phyloP scores from a whole-genome alignment of 116 monocot genomes.

The Trichopus zeylanicus region DNA sequence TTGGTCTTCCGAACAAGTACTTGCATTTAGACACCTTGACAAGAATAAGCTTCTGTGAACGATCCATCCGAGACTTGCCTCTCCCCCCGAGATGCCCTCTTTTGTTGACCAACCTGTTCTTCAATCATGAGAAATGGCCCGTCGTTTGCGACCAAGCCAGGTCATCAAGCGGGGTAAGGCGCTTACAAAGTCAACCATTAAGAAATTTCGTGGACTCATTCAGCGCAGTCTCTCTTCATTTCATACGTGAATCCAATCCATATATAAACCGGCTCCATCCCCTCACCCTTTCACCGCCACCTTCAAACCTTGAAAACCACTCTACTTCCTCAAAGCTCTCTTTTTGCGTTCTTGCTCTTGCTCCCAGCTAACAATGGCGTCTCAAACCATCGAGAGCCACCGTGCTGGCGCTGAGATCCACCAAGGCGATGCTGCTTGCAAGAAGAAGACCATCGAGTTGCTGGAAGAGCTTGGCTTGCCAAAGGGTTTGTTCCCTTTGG shows the following conservation, averaged over 20 bases:
- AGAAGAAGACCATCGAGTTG: slow-evolving; percentile 12
- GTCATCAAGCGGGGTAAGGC: too few species aligned
- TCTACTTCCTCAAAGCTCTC: background rate
- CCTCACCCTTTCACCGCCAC: background rate
- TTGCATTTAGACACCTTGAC: background rate
- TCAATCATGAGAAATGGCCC: background rate
- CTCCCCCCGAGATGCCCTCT: background rate
- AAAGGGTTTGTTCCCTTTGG: slow-evolving; percentile 28
- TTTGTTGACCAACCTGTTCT: background rate
- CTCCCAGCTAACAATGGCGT: slow-evolving; percentile 11
- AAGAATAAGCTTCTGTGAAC: background rate
- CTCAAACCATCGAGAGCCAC: slow-evolving; percentile 18
- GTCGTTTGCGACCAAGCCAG: too few species aligned
- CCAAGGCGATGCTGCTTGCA: slow-evolving; percentile 20
- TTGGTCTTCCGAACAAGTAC: too few species aligned
- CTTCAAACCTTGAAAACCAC: background rate
- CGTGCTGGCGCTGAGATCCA: slow-evolving; percentile 13
- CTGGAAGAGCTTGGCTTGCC: slow-evolving; percentile 22
- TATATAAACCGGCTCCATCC: background rate
- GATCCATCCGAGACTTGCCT: background rate
- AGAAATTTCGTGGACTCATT: background rate
- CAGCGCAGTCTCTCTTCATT: background rate
- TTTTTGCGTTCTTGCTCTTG: background rate
- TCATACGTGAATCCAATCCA: background rate
- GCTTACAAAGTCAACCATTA: background rate